Conservation (phyloP, 116 monocot genomes). For the Phalaenopsis hybrid region DNA sequence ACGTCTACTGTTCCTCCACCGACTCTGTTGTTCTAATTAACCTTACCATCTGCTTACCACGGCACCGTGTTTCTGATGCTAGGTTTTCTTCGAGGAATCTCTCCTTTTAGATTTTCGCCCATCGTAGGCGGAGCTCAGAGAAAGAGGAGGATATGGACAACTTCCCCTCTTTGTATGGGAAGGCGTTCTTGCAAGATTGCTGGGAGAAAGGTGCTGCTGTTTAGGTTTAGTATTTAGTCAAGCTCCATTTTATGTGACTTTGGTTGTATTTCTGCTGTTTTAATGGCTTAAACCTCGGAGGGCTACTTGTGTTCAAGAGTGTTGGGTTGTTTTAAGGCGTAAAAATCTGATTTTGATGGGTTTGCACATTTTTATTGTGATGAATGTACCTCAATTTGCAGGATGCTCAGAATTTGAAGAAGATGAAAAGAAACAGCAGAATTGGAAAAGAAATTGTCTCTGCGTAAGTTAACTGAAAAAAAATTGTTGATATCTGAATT, state of each 20-base stretch:
- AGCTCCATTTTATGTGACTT: neutral
- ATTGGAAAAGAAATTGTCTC: slow-evolving; percentile 95
- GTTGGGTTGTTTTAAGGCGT: neutral
- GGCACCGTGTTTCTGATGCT: slow-evolving; percentile 14
- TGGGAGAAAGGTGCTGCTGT: slow-evolving; percentile 71
- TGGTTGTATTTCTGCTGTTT: neutral
- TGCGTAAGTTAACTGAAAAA: slow-evolving; percentile 56
- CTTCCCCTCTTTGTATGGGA: slow-evolving; percentile 77
- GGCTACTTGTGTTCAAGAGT: neutral
- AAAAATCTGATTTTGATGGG: neutral
- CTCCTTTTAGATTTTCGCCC: neutral
- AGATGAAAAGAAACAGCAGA: slow-evolving; percentile 87
- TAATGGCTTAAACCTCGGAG: neutral
- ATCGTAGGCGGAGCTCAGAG: slow-evolving; percentile 13
- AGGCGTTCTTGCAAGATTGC: slow-evolving; percentile 96
- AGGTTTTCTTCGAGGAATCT: slow-evolving; percentile 33
- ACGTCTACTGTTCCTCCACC: neutral
- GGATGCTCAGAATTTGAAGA: slow-evolving; percentile 96
- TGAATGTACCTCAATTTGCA: slow-evolving; percentile 14
- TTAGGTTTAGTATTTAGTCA: neutral
- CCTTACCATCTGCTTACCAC: neutral
- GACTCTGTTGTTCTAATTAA: neutral
- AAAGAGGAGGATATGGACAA: slow-evolving; percentile 57
- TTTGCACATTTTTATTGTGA: neutral
- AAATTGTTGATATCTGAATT: neutral